Evolutionary conservation across 805 yeast species (phyloP), one percentile per base, ranked within the genome.

Genomic region (Pichia gijzeniarum): DNA sequence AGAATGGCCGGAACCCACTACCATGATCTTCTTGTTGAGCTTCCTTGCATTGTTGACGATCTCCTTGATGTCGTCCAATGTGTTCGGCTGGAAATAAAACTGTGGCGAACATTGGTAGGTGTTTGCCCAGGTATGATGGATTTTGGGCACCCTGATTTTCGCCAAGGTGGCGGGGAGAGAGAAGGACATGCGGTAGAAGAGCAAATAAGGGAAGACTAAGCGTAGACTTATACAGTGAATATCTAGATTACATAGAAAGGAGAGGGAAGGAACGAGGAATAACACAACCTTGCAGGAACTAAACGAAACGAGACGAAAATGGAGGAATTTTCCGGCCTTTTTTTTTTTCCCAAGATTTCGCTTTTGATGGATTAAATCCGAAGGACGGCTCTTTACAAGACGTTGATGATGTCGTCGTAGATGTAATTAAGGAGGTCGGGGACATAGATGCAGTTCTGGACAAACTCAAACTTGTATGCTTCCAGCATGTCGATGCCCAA

Each of bases 1-100:
- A 7, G 97, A 89, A 61, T 93, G 98, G 28, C 96, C 96, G 0
- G 95, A 79, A 0, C 99, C 99, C 8, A 86, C 90, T 2, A 85
- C 78, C 73, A 85, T 81, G 45, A 91, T 66, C 16, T 95, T 85
- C 53, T 79, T 82, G 17, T 72, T 68, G 20, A 69, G 59, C 38
- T 65, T 57, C 39, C 75, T 69, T 4, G 98, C 98, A 47, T 71
- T 70, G 31, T 74, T 69, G 27, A 91, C 87, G 44, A 91, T 70
- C 17, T 67, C 71, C 46, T 71, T 70, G 41, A 91, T 80, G 54
- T 90, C 85, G n/a, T 78, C 85, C 5, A 85, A 59, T 6, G 71
- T 68, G 1, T 65, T 59, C 0, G 99, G 99, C 65, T 88, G 95
- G 62, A 86, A 82, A 56, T 76, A 85, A 21, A 82, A 76, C 54